Base-by-base conservation (phyloP, 805 yeast species). In the Metschnikowia amazonensis region DNA sequence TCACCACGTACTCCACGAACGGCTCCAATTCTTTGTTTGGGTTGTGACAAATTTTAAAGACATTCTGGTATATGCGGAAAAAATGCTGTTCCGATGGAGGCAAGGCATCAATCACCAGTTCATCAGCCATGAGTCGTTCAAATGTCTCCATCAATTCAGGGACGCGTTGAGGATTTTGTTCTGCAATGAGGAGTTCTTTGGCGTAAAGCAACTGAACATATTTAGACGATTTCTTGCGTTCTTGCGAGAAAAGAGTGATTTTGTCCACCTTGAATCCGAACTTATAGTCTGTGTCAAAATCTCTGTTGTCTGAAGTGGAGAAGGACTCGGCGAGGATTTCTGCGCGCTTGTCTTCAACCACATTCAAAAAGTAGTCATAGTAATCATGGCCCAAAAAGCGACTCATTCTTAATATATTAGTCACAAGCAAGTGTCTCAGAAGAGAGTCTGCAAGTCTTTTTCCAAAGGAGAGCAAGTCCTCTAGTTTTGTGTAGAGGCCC, bases 381-480 rank as follows among this genome's bases (percentile, higher is more conserved):
- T 66, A 68, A 5, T 59, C 58, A 37, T 60, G 65, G 20, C 64
- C 64, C 9, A 57, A 51, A 23, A 71, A 52, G 46, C 75, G 63
- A 8, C 62, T 52, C 34, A 57, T 54, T 51, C 66, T 67, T 29
- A 72, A 48, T 28, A 68, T 54, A 39, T 64, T 68, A 24, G 69
- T 45, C 35, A 66, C 48, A 11, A 67, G 57, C 17, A 70, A 55
- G 57, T 70, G 70, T 49, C 69, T 69, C 7, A 76, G 66, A 27
- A 75, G 50, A 1, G 95, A 86, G 41, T 69, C 62, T 2, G 63
- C 55, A 36, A 88, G 53, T 41, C 81, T 70, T 10, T 62, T 57
- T 13, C 79, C 79, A 51, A 90, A 81, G 17, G 80, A 80, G 16
- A 84, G 56, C 62, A 89, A 79, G 1, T 89, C 84, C 24, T 74